Percentiles rank a stretch among this genome's conserved stretches.
These are phyloP conservation scores for Fusarium tupiense DNA, from an alignment of 2,329 filamentous ascomycete species.

Conservation along the genomic window DNA sequence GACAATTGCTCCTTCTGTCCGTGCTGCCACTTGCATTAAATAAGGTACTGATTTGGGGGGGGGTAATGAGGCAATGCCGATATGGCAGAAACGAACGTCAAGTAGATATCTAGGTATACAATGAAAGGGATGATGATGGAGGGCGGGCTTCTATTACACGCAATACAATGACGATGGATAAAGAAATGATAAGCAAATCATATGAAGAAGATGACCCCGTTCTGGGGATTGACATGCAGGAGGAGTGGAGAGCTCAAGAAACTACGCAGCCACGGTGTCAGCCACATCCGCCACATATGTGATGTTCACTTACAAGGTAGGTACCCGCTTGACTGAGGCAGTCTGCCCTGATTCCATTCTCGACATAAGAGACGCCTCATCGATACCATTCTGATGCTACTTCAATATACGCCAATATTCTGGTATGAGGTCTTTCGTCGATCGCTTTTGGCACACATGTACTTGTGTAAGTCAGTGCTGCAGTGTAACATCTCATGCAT, in stretches of 20 bases:
- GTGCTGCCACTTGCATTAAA: background rate
- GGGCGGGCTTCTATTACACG: background rate
- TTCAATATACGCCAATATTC: background rate
- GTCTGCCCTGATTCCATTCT: background rate
- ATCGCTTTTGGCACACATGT: background rate
- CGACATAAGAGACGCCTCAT: background rate
- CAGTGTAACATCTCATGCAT: background rate
- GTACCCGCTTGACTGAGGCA: background rate
- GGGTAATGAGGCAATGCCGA: background rate
- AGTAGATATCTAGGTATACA: background rate
- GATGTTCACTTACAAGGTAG: background rate
- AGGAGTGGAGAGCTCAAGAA: conserved; percentile 19
- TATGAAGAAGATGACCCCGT: conserved; percentile 15
- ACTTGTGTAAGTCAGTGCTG: background rate
- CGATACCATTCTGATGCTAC: background rate
- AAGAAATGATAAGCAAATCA: conserved; percentile 30
- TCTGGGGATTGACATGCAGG: conserved; percentile 20
- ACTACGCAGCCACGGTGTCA: background rate
- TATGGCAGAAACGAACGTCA: conserved; percentile 15
- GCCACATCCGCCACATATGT: conserved; percentile 17
- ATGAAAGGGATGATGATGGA: conserved; percentile 4
- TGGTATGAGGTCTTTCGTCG: background rate
- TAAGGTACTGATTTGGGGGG: background rate
- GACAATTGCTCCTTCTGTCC: conserved; percentile 8
- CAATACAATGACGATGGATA: conserved; percentile 19